These are phyloP conservation scores for Raffaelea albimanens DNA, from an alignment of 2,329 filamentous ascomycete species.

Conservation along the genomic window DNA sequence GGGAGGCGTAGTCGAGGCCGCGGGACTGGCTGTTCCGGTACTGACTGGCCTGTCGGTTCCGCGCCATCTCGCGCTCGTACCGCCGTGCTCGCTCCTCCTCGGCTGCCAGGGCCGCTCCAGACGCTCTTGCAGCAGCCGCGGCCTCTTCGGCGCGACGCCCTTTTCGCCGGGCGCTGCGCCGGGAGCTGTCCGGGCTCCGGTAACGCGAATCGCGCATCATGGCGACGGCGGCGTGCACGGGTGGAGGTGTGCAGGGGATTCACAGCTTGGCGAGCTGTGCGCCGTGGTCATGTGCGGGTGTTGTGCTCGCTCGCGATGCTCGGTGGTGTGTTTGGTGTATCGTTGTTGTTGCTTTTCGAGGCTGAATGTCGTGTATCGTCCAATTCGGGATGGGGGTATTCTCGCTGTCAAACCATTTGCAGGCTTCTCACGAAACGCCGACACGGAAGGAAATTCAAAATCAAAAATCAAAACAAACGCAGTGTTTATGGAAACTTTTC, in stretches of 20 bases:
- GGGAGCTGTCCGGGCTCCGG: constrained; percentile 44
- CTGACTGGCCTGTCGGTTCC: not conserved
- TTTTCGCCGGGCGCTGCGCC: constrained; percentile 35
- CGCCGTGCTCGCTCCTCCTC: constrained; percentile 4
- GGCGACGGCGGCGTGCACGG: constrained; percentile 7
- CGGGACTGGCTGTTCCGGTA: not conserved
- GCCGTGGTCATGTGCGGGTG: not conserved
- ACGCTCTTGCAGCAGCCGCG: constrained; percentile 19
- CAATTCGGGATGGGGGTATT: too few relatives aligned
- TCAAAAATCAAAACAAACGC: not conserved
- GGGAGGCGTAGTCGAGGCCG: not conserved
- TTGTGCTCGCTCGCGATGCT: not conserved
- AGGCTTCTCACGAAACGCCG: too few relatives aligned
- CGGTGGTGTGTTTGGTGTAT: not conserved
- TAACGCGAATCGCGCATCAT: constrained; percentile 44
- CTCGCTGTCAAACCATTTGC: too few relatives aligned
- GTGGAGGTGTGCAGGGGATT: not conserved
- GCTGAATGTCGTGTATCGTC: not conserved
- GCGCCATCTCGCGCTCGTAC: not conserved
- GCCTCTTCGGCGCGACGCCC: constrained; percentile 30
- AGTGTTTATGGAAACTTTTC: not conserved
- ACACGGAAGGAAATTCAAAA: not conserved
- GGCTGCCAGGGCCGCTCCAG: constrained; percentile 19
- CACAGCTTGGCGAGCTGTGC: constrained; percentile 2
- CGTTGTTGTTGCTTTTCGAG: not conserved